Base-by-base conservation (phyloP, 2,329 filamentous ascomycete genomes). In the Ascochyta rabiei region DNA sequence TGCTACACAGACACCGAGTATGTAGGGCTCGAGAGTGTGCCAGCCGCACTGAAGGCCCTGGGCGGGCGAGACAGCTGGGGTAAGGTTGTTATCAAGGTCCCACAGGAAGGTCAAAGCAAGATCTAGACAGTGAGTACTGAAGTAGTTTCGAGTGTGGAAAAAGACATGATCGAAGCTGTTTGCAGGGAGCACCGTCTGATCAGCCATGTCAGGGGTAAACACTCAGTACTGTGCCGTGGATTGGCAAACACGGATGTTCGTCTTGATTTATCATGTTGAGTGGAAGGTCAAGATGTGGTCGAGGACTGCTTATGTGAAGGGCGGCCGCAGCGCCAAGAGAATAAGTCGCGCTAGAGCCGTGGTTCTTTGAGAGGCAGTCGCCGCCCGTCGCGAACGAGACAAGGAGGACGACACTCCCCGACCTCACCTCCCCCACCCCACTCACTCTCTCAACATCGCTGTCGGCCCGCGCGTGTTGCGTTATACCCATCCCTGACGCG, bases 51-150 rank as follows among this genome's bases (percentile, higher is more conserved):
- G 67, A 81, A 88, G 66, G 89, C 89, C 2, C 77, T 98, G 50
- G 93, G 91, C 1, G 85, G 86, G 1, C 82, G 93, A 56, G 90
- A 89, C 45, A 96, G 92, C 1, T 98, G 93, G 93, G 93, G 93
- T 0, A 98, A 98, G 82, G 93, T 98, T 0, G 91, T 97, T 1
- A 88, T 97, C 18, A 91, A 91, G 76, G 81, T 98, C 37, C 87
- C 89, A 1, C 89, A 92, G 50, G 70, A 74, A 12, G 70, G 69
- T 2, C 64, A 64, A 30, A 75, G 72, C 35, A 76, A 74, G 64
- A 71, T 76, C 8, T 75, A 61, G 54, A 43, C 5, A 15, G 31
- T 18, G 6, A 16, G 10, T 16, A 6, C 5, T 15, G n/a, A 34
- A 16, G 15, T 15, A 34, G 30, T 5, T 9, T n/a, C n/a, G 13